Conservation (phyloP, 139 green algal genomes). For the Tetraselmis striata region DNA sequence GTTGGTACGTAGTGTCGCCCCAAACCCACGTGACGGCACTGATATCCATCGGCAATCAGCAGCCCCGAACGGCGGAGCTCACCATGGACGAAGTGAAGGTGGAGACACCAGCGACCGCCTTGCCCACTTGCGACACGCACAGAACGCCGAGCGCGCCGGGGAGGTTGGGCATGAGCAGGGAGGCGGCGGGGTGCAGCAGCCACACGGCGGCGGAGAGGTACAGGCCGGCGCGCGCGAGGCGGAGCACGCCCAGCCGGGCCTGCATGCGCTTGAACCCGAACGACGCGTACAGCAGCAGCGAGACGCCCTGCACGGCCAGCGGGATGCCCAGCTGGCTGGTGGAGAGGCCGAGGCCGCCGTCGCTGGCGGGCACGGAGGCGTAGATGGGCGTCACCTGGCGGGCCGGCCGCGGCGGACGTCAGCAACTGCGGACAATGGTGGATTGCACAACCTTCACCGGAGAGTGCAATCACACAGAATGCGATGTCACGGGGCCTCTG, state of each 20-base stretch:
- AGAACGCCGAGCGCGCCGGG: neutral
- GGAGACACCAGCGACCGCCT: neutral
- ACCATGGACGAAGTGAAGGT: conserved; percentile 52
- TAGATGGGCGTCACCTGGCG: neutral
- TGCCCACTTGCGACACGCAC: neutral
- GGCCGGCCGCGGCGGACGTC: no score
- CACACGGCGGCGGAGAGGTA: conserved; percentile 10
- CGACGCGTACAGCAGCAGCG: neutral
- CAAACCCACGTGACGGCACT: no score
- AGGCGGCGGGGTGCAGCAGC: conserved; percentile 33
- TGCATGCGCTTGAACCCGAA: neutral
- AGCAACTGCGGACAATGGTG: no score
- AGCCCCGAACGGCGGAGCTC: no score
- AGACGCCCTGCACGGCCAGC: neutral
- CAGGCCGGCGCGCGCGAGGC: conserved; percentile 35
- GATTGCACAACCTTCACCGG: no score
- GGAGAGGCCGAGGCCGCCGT: neutral
- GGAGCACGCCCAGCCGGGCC: neutral
- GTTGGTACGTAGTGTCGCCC: no score
- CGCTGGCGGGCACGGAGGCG: neutral
- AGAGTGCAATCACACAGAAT: no score
- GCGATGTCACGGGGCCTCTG: no score
- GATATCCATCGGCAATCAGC: no score
- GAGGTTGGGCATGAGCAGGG: conserved; percentile 6
- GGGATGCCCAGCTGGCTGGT: neutral